Evolutionary conservation across 768 basidiomycete species (phyloP), one percentile per base, ranked within the genome.

Genomic region (Suillus spraguei): DNA sequence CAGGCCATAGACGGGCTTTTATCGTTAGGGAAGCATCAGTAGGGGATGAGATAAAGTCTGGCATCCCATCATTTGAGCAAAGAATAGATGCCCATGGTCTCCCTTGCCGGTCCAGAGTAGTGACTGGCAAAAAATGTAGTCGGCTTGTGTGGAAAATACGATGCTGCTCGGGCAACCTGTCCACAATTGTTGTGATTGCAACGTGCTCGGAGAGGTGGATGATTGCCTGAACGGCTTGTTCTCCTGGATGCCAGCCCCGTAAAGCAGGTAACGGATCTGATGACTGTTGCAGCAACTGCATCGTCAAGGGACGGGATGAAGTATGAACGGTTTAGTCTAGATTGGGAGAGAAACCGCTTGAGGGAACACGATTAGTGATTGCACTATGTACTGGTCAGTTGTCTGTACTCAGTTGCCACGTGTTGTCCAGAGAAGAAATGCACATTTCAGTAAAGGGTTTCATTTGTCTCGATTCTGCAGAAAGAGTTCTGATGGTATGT

Each of bases 241-340:
- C 76, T 3, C 75, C 75, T 1, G 74, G 69, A 59, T 85, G 83
- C 83, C 82, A 83, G 46, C 80, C 82, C 14, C 75, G 75, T 55
- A 73, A 69, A 10, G 70, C 71, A 62, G 58, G 56, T 33, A 49
- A 54, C 39, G 44, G 68, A 61, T 39, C 22, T 28, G 60, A 54
- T 13, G 47, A 59, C 35, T 9, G 10, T 56, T 56, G 55, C 5
- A 6, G 20, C 13, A 8, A 33, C n/a, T 47, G 58, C n/a, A 58
- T 10, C 6, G 20, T 22, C 16, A 56, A 20, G 50, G 14, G 17
- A 10, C 14, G 17, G 22, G 7, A 60, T 55, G 35, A 16, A 13
- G 59, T 8, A 53, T 33, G 20, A 11, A 33, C 17, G 11, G 33
- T 58, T 58, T 9, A 14, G 14, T 33, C 28, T 60, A 9, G 14